Percentiles rank a stretch among this genome's conserved stretches.
phyloP scores from a whole-genome alignment of 2,329 filamentous ascomycete genomes.

The Neopestalotiopsis sp. region DNA sequence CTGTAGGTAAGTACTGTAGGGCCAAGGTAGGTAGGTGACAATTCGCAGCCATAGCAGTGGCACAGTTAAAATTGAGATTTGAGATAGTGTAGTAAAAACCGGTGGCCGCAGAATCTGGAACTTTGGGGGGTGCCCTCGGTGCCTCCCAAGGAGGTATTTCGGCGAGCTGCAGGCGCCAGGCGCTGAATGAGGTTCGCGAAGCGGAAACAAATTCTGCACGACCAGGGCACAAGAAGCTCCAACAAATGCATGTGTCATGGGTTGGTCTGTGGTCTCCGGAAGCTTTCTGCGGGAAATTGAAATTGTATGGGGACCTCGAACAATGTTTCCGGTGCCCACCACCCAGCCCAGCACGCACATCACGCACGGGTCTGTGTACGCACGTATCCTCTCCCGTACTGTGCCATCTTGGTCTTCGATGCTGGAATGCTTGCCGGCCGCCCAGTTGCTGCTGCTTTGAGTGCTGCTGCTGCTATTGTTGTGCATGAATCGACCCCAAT shows the following conservation, averaged over 20 bases:
- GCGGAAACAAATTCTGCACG: background rate
- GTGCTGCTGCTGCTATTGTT: background rate
- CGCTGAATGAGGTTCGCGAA: background rate
- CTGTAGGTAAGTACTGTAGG: background rate
- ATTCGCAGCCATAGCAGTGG: background rate
- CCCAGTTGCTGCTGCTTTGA: background rate
- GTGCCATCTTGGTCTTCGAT: background rate
- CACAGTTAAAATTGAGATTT: background rate
- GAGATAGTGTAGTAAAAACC: background rate
- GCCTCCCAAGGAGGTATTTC: background rate
- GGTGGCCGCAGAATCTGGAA: background rate
- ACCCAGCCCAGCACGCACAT: background rate
- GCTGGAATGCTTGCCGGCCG: background rate
- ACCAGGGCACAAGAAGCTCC: background rate
- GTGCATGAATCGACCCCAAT: slow-evolving; percentile 14
- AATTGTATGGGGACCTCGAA: background rate
- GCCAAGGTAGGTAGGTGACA: background rate
- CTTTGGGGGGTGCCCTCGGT: background rate
- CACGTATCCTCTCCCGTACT: background rate
- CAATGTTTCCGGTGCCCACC: background rate
- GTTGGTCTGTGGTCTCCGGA: background rate
- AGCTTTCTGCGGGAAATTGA: slow-evolving; percentile 2
- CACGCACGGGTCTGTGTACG: background rate
- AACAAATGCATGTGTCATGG: background rate
- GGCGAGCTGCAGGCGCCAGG: background rate